phyloP scores from a whole-genome alignment of 1,139 yeast genomes.

The Taphrina wiesneri region DNA sequence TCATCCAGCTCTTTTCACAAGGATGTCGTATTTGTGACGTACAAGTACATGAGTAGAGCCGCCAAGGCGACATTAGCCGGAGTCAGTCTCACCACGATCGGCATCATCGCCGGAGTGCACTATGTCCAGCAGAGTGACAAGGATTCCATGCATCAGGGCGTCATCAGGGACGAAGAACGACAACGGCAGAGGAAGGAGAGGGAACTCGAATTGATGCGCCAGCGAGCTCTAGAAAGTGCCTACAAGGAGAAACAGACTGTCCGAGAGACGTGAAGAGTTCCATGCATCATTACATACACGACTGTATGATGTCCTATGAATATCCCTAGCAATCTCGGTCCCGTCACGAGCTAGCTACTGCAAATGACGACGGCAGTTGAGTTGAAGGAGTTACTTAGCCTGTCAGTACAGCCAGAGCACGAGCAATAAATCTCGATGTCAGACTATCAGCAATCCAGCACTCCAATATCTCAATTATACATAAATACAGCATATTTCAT shows the following conservation, averaged over 20 bases:
- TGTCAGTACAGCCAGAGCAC: too few species aligned
- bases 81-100: slow-evolving; percentile 35
- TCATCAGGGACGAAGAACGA: slow-evolving; percentile 40
- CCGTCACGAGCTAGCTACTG: too few species aligned
- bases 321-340: too few species aligned
- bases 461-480: not conserved
- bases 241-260: slow-evolving; percentile 37
- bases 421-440: too few species aligned
- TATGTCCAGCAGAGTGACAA: slow-evolving; percentile 39
- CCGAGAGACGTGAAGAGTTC: slow-evolving; percentile 1
- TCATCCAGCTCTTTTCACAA: not conserved
- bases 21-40: not conserved
- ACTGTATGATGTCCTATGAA: too few species aligned
- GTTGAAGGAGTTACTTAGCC: too few species aligned
- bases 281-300: not conserved
- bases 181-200: slow-evolving; percentile 39
- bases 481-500: not conserved
- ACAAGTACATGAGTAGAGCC: slow-evolving; percentile 38
- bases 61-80: slow-evolving; percentile 39
- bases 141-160: slow-evolving; percentile 40
- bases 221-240: slow-evolving; percentile 39
- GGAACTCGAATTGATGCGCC: slow-evolving; percentile 38
- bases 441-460: too few species aligned
- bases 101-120: slow-evolving; percentile 40
- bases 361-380: too few species aligned